Evolutionary conservation across 176 grass and related monocot species (phyloP).

Genomic region (Carex pumila): DNA sequence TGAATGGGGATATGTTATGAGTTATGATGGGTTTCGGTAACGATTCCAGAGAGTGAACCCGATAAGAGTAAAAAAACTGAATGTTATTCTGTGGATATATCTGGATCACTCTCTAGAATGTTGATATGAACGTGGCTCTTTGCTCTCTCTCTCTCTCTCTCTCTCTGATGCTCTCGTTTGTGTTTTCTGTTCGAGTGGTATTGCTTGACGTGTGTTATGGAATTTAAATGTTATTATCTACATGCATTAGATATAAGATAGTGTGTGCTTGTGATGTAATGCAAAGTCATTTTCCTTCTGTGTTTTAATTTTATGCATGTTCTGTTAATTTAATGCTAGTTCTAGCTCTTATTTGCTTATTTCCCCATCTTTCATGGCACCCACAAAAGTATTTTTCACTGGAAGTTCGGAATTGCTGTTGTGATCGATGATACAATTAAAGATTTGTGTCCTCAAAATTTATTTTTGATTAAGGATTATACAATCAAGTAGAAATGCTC

Average conservation of each 20-base stretch:
- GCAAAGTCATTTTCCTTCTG: not conserved
- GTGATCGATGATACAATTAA: too few relatives aligned
- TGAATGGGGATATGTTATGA: not conserved
- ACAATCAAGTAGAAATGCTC: too few relatives aligned
- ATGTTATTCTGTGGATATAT: not conserved
- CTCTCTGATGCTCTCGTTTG: not conserved
- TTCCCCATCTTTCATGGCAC: too few relatives aligned
- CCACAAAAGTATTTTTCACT: too few relatives aligned
- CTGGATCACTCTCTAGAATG: conserved; percentile 14
- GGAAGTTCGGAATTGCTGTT: too few relatives aligned
- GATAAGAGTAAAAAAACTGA: not conserved
- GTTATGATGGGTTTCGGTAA: not conserved
- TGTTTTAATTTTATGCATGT: conserved; percentile 16
- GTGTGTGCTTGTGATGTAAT: conserved; percentile 28
- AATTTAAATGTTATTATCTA: conserved; percentile 11
- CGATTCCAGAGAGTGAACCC: conserved; percentile 1
- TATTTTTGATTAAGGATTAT: too few relatives aligned
- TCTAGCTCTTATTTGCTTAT: not conserved
- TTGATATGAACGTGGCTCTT: conserved; percentile 12
- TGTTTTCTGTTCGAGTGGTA: conserved; percentile 10
- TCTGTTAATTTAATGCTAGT: not conserved
- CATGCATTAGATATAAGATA: conserved; percentile 17
- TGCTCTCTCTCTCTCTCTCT: not conserved
- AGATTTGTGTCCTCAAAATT: too few relatives aligned
- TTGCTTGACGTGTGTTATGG: not conserved